phyloP scores from a whole-genome alignment of 371 early-diverging fungal species.

The Apophysomyces variabilis region DNA sequence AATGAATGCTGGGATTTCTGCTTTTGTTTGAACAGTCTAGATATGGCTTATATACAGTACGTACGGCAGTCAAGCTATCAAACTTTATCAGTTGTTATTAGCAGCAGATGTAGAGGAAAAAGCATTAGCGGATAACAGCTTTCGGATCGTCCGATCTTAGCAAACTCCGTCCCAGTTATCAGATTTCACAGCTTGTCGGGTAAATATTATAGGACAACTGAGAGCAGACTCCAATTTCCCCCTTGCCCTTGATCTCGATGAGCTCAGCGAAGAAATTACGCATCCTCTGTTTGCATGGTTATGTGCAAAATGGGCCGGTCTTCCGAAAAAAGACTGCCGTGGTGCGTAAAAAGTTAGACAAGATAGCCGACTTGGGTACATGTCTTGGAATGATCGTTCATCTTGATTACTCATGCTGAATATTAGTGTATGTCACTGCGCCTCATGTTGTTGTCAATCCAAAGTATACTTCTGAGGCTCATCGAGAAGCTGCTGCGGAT shows the following conservation, averaged over 20 bases:
- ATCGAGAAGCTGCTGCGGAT: conserved; percentile 53
- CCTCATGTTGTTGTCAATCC: conserved; percentile 65
- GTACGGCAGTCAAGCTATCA: too few species aligned
- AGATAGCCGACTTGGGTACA: conserved; percentile 64
- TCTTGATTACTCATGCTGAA: neutral
- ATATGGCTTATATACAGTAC: too few species aligned
- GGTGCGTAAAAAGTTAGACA: conserved; percentile 66
- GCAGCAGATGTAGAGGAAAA: too few species aligned
- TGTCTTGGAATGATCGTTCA: neutral
- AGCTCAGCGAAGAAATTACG: conserved; percentile 39
- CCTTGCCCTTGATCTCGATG: conserved; percentile 19
- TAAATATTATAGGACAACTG: neutral
- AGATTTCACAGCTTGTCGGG: neutral
- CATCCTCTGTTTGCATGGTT: conserved; percentile 80
- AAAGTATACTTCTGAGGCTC: conserved; percentile 55
- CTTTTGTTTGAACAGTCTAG: too few species aligned
- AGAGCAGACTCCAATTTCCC: too few species aligned
- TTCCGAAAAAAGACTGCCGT: conserved; percentile 73
- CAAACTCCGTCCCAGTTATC: too few species aligned
- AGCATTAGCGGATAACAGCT: too few species aligned
- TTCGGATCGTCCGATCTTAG: too few species aligned
- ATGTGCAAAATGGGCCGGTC: conserved; percentile 71
- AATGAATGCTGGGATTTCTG: too few species aligned
- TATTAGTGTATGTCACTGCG: conserved; percentile 65
- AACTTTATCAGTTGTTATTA: too few species aligned